A percentile compares a stretch with the other conserved stretches of the same genome.
Evolutionary conservation across 202 grass and related monocot species (phyloP).

Genomic region (Schoenoplectus tabernaemontani): DNA sequence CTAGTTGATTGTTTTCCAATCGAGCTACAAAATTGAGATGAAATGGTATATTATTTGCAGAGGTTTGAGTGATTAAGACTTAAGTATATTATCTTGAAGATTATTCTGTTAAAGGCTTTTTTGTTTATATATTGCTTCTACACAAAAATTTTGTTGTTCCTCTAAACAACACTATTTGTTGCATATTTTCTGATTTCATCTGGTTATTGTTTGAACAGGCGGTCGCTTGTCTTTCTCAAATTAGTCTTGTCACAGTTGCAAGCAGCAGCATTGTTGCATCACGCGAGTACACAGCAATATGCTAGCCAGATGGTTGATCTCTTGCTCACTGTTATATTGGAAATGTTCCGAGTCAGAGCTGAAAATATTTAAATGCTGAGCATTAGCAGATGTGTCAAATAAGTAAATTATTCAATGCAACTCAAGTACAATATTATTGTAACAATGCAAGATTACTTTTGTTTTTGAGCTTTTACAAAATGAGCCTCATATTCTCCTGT

Average conservation of each 20-base stretch:
- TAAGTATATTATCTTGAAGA: no score
- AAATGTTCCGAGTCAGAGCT: background rate
- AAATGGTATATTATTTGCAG: no score
- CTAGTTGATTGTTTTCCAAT: background rate
- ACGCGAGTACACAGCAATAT: background rate
- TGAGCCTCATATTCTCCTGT: background rate
- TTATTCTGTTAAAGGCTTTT: no score
- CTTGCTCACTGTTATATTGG: background rate
- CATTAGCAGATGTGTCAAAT: background rate
- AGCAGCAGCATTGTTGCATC: background rate
- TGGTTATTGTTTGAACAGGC: slow-evolving; percentile 36
- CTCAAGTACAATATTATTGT: background rate
- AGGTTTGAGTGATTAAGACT: no score
- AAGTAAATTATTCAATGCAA: background rate
- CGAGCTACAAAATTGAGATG: no score
- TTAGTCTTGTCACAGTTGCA: slow-evolving; percentile 4
- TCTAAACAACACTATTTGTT: background rate
- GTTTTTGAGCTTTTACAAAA: background rate
- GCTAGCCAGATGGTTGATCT: background rate
- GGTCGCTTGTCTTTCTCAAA: slow-evolving; percentile 71
- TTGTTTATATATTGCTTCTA: no score
- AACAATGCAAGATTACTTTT: slow-evolving; percentile 4
- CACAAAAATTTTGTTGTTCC: no score
- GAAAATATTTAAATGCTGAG: background rate
- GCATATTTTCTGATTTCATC: slow-evolving; percentile 14